A percentile compares a stretch with the other conserved stretches of the same genome.
Conservation (phyloP, 176 grass and related monocot genomes). For the Dendrocalamus sinicus region DNA sequence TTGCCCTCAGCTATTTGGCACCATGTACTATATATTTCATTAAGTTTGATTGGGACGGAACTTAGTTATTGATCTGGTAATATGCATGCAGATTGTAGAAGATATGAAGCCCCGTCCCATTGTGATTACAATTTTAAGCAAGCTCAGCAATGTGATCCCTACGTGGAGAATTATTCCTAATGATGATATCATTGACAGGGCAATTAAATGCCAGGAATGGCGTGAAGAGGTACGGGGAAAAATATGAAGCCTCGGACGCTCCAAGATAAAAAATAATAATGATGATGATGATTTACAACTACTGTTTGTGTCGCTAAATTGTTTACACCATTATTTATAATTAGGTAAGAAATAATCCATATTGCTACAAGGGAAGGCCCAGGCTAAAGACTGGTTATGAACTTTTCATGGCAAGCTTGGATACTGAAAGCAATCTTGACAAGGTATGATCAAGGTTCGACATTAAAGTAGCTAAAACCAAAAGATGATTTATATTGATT, state of each 20-base stretch:
- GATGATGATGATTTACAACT: neutral
- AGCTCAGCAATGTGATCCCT: constrained; percentile 55
- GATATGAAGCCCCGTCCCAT: constrained; percentile 67
- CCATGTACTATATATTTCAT: neutral
- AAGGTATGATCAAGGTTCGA: constrained; percentile 42
- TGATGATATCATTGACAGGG: constrained; percentile 60
- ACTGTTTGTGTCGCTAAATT: neutral
- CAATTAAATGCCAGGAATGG: constrained; percentile 54
- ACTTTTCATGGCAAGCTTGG: constrained; percentile 61
- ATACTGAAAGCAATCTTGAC: constrained; percentile 67
- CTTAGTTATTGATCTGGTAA: neutral
- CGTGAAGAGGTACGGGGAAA: constrained; percentile 56
- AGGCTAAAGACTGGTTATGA: constrained; percentile 63
- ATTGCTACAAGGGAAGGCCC: constrained; percentile 74
- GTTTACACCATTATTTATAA: neutral
- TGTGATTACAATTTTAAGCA: constrained; percentile 52
- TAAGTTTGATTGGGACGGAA: neutral
- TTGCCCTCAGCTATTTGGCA: neutral
- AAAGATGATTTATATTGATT: neutral
- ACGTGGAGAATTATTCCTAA: constrained; percentile 71
- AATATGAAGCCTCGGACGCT: neutral
- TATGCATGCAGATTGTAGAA: constrained; percentile 60
- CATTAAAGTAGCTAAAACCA: neutral
- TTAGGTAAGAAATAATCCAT: constrained; percentile 67
- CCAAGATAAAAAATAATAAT: neutral